phyloP scores from a whole-genome alignment of 257 asterid species.

The Primulina eburnea region DNA sequence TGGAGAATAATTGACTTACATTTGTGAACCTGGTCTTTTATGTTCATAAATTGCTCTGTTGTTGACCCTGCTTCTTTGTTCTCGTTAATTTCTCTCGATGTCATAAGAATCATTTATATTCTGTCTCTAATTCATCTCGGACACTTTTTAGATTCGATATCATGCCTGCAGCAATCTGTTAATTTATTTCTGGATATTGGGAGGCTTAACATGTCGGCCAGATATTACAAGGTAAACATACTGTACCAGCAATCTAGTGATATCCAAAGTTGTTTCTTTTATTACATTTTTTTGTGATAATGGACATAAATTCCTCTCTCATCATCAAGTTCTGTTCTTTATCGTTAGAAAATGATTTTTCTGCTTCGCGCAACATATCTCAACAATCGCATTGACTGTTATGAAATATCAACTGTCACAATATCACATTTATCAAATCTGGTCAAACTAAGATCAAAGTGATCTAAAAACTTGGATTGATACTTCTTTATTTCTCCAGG shows the following conservation, averaged over 20 bases:
- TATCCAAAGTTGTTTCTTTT: slow-evolving; percentile 16
- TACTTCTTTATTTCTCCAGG: slow-evolving; percentile 41
- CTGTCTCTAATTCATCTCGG: slow-evolving; percentile 20
- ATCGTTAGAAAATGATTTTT: neutral
- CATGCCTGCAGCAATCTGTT: slow-evolving; percentile 78
- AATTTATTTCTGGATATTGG: slow-evolving; percentile 88
- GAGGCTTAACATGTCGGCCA: slow-evolving; percentile 89
- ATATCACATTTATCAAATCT: slow-evolving; percentile 17
- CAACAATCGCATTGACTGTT: neutral
- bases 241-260: neutral
- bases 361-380: neutral
- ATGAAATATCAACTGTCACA: neutral
- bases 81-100: neutral
- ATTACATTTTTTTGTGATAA: neutral
- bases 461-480: neutral
- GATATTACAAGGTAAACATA: slow-evolving; percentile 81
- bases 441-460: slow-evolving; percentile 11
- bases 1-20: neutral
- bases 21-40: slow-evolving; percentile 8
- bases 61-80: slow-evolving; percentile 10
- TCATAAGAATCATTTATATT: slow-evolving; percentile 10
- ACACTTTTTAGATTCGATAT: slow-evolving; percentile 68
- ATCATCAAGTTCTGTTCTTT: slow-evolving; percentile 20
- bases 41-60: neutral
- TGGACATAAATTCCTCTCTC: slow-evolving; percentile 2